Base-by-base conservation (phyloP, 257 asterid genomes). In the Vinca minor region DNA sequence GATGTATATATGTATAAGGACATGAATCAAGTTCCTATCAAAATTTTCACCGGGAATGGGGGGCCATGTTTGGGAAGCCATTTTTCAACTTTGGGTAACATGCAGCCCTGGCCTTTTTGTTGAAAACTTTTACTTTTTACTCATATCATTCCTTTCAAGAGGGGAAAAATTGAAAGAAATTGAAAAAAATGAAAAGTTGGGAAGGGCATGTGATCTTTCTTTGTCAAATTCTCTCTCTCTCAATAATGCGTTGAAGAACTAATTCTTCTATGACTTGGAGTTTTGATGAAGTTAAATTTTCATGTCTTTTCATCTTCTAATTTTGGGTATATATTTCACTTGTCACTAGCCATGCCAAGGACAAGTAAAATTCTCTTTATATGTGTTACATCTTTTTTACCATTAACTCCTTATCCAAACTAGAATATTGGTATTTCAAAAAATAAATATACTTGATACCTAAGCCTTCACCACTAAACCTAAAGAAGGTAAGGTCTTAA, bases 81-180 rank as follows among this genome's bases (percentile, higher is more conserved):
- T 65, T 65, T 77, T 78, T 61, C 75, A 77, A 52, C 87, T 81
- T 81, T 76, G 60, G 70, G 85, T 74, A 85, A 74, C 87, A n/a
- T n/a, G n/a, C n/a, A n/a, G n/a, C n/a, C n/a, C n/a, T n/a, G n/a
- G n/a, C n/a, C n/a, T 68, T 62, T 82, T 78, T 56, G 45, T 57
- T 39, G 34, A 38, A 53, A 62, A 38, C 77, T 64, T 78, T 69
- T 63, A 11, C 9, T 58, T 62, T 59, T 71, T 65, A 59, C 28
- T 61, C 55, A 2, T 13, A 62, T 73, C 32, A 62, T 73, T 67
- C 23, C n/a, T n/a, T n/a, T n/a, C n/a, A n/a, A n/a, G n/a, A n/a
- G n/a, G n/a, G 12, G 54, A 15, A 50, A 10, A 38, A 36, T n/a
- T n/a, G n/a, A n/a, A n/a, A n/a, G n/a, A 7, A 34, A 34, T 2